Percentiles rank a stretch among this genome's conserved stretches.
These are phyloP conservation scores for Acacia melanoxylon DNA, from an alignment of 306 rosid species.

Conservation along the genomic window DNA sequence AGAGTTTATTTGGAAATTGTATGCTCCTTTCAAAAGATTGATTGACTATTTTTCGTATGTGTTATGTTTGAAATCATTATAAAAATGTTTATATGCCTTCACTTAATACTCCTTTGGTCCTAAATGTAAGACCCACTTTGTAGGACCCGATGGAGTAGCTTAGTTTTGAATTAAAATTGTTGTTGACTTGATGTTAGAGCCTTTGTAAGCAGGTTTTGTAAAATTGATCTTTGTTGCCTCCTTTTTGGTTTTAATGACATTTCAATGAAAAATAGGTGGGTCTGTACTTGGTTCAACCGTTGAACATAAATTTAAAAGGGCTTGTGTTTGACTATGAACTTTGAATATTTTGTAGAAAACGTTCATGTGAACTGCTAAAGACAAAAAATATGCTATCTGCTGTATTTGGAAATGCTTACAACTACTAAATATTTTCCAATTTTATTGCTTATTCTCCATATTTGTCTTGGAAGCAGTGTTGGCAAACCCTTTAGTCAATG, in stretches of 20 bases:
- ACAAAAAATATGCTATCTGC: constrained; percentile 1
- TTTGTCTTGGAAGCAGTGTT: neutral
- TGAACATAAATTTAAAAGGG: neutral
- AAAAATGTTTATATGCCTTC: neutral
- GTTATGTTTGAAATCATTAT: neutral
- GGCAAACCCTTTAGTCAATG: no score
- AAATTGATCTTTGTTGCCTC: neutral
- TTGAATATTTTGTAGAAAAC: constrained; percentile 6
- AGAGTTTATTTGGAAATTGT: no score
- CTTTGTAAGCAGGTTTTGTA: neutral
- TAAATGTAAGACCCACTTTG: no score
- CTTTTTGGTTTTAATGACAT: neutral
- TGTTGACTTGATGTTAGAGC: neutral
- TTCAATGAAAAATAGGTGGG: neutral
- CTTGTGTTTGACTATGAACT: neutral
- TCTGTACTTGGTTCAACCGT: neutral
- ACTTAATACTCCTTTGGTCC: neutral
- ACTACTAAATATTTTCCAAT: neutral
- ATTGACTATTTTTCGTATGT: no score
- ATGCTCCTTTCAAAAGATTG: no score
- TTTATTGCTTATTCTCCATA: neutral
- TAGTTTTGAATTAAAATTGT: neutral
- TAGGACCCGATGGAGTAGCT: no score
- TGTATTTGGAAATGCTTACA: neutral
- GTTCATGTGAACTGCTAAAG: no score